These are phyloP conservation scores for Penicillium maclennaniae DNA, from an alignment of 495 filamentous ascomycete species.

Conservation along the genomic window DNA sequence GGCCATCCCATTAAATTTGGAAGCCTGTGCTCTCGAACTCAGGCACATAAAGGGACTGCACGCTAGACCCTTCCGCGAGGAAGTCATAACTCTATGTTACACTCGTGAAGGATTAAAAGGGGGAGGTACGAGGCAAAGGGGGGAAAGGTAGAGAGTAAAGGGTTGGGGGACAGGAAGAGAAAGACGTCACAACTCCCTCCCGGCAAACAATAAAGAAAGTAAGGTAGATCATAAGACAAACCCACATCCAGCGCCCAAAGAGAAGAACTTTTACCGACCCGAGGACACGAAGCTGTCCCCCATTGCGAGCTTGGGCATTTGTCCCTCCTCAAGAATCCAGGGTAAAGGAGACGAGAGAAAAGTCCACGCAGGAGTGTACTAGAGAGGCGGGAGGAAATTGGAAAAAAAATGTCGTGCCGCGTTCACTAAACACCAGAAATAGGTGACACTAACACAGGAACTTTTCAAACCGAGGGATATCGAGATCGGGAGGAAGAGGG, in stretches of 20 bases:
- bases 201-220: slow-evolving; percentile 15
- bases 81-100: slow-evolving; percentile 42
- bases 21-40: not conserved
- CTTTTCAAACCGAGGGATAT: slow-evolving; percentile 52
- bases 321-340: slow-evolving; percentile 1
- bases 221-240: slow-evolving; percentile 12
- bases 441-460: slow-evolving; percentile 40
- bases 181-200: slow-evolving; percentile 36
- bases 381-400: slow-evolving; percentile 13
- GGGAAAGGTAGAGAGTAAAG: slow-evolving; percentile 10
- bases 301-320: not conserved
- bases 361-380: slow-evolving; percentile 10
- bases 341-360: not conserved
- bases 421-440: slow-evolving; percentile 33
- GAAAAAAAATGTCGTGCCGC: slow-evolving; percentile 33
- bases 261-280: slow-evolving; percentile 23
- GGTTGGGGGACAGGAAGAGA: slow-evolving; percentile 25
- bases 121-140: slow-evolving; percentile 8
- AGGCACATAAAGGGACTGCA: slow-evolving; percentile 1
- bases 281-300: slow-evolving; percentile 4
- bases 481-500: slow-evolving; percentile 39
- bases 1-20: slow-evolving; percentile 11
- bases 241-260: slow-evolving; percentile 16
- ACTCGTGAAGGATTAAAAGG: slow-evolving; percentile 22
- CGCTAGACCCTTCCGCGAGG: slow-evolving; percentile 23